phyloP scores from a whole-genome alignment of 164 flowering plant species.

The Kalanchoe fedtschenkoi region DNA sequence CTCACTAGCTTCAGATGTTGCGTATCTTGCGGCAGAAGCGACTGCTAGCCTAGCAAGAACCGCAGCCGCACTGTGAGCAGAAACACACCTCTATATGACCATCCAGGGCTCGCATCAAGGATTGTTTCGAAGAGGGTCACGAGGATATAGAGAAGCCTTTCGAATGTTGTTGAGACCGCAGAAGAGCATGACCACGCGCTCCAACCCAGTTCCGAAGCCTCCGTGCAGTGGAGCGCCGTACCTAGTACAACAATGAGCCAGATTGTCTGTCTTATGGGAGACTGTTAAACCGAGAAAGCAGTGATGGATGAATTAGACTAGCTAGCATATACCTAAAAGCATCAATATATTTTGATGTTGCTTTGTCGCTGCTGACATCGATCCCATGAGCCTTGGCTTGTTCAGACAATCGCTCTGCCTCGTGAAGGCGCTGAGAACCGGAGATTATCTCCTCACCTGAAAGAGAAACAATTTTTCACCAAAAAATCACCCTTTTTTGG shows the following conservation, averaged over 20 bases:
- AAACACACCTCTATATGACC: too few species aligned
- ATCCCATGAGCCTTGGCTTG: conserved; percentile 68
- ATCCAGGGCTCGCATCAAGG: too few species aligned
- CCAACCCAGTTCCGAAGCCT: neutral
- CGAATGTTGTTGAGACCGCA: neutral
- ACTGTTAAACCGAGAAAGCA: too few species aligned
- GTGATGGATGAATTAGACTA: too few species aligned
- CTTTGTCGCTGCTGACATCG: neutral
- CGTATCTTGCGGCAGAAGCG: too few species aligned
- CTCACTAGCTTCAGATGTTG: too few species aligned
- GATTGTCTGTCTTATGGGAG: too few species aligned
- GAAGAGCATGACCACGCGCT: neutral
- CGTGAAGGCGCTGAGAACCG: conserved; percentile 88
- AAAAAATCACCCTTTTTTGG: neutral
- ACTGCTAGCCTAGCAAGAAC: too few species aligned
- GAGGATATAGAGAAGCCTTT: neutral
- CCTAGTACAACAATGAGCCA: neutral
- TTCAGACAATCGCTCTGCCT: conserved; percentile 42
- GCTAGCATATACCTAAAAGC: too few species aligned
- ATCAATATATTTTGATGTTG: too few species aligned
- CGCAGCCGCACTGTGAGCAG: too few species aligned
- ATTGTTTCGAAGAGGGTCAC: too few species aligned
- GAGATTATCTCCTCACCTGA: conserved; percentile 95
- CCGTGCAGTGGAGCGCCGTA: neutral
- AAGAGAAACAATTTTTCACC: neutral